phyloP scores from a whole-genome alignment of 1,284 basidiomycete genomes.

The Cryptococcus sp. region DNA sequence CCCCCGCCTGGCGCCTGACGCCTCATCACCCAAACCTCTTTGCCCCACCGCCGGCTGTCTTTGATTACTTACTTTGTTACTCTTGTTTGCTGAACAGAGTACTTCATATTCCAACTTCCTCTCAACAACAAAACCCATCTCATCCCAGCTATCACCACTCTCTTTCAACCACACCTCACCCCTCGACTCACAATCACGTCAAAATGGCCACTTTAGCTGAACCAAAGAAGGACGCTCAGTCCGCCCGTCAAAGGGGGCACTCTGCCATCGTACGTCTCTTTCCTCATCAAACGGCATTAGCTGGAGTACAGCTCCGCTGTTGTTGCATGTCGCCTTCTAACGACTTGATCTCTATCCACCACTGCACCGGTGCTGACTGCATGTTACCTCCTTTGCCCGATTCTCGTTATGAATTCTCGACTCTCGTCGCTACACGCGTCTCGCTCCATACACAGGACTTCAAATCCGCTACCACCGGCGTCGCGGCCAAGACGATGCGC shows the following conservation, averaged over 20 bases:
- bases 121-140: neutral
- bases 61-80: no score
- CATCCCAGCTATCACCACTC: neutral
- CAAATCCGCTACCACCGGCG: conserved; percentile 97
- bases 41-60: no score
- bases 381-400: neutral
- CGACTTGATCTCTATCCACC: neutral
- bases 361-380: neutral
- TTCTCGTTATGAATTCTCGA: neutral
- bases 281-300: neutral
- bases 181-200: neutral
- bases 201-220: conserved; percentile 26
- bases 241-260: conserved; percentile 51
- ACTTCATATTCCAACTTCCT: neutral
- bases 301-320: neutral
- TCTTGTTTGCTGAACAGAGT: no score
- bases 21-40: no score
- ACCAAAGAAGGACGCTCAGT: conserved; percentile 21
- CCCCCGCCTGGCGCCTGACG: no score
- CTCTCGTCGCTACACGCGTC: neutral
- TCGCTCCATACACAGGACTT: conserved; percentile 61
- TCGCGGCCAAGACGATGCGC: conserved; percentile 97
- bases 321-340: neutral
- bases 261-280: conserved; percentile 52
- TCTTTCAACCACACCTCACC: conserved; percentile 5